These are phyloP conservation scores for Ganoderma meredithae DNA, from an alignment of 1,284 basidiomycete species.

Conservation along the genomic window DNA sequence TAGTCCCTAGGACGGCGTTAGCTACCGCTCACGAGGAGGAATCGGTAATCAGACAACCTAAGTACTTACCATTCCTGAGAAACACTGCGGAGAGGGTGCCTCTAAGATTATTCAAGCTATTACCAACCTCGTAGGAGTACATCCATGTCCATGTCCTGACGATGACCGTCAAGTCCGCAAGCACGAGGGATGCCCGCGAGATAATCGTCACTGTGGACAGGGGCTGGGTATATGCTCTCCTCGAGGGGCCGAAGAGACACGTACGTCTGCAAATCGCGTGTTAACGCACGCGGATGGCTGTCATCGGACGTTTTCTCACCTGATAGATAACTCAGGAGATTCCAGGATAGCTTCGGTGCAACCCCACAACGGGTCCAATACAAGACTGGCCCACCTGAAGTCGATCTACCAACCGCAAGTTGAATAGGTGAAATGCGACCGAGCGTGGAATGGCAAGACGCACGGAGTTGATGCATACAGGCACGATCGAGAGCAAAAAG, in stretches of 20 bases:
- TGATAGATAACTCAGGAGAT: not conserved
- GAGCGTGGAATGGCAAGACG: not conserved
- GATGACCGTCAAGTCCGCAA: constrained; percentile 6
- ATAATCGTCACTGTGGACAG: not conserved
- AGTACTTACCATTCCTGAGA: not conserved
- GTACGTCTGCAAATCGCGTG: not conserved
- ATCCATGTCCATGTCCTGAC: constrained; percentile 6
- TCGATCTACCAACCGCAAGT: not conserved
- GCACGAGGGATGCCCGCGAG: constrained; percentile 4
- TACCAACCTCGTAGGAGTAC: not conserved
- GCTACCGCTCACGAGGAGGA: not conserved
- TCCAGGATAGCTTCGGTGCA: not conserved
- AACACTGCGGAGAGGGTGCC: not conserved
- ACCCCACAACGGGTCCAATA: not conserved
- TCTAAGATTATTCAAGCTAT: not conserved
- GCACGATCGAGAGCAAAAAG: constrained; percentile 1
- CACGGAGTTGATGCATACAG: constrained; percentile 1
- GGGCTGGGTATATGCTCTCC: not conserved
- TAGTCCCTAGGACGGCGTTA: not conserved
- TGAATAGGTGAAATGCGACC: not conserved
- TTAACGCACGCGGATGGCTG: not conserved
- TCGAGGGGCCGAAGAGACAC: not conserved
- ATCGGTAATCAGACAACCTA: not conserved
- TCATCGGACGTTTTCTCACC: not conserved
- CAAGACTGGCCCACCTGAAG: not conserved